These are phyloP conservation scores for Paulownia fortunei DNA, from an alignment of 257 asterid species.

Conservation along the genomic window DNA sequence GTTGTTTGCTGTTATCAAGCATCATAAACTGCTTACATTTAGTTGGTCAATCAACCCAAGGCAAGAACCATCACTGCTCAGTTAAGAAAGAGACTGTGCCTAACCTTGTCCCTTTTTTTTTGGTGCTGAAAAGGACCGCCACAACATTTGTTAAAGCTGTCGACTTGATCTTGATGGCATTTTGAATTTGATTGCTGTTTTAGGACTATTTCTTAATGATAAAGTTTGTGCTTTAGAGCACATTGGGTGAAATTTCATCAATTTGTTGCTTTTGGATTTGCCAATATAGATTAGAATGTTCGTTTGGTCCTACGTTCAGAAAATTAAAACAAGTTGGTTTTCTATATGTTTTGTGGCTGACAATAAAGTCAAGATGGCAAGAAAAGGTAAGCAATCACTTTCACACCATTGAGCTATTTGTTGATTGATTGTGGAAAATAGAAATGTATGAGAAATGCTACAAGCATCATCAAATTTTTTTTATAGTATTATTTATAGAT, in stretches of 20 bases:
- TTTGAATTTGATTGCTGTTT: neutral
- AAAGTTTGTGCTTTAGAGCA: neutral
- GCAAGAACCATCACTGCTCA: too few species aligned
- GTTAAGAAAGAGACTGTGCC: too few species aligned
- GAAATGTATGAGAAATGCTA: neutral
- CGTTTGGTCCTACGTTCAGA: slow-evolving; percentile 1
- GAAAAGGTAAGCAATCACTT: neutral
- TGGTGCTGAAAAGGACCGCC: neutral
- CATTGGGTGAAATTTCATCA: neutral
- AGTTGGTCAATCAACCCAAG: neutral
- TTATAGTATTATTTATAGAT: neutral
- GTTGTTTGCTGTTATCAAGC: neutral
- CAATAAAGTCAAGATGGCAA: slow-evolving; percentile 14
- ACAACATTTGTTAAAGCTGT: neutral
- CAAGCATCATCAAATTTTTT: neutral
- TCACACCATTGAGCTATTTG: slow-evolving; percentile 7
- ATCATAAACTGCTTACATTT: too few species aligned
- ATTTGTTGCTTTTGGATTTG: slow-evolving; percentile 13
- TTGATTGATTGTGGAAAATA: neutral
- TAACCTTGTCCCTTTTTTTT: too few species aligned
- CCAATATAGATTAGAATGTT: neutral
- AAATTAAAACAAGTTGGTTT: neutral
- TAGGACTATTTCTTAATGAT: neutral
- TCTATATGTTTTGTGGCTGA: neutral
- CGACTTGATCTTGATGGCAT: neutral